Conservation (phyloP, 805 yeast species). For the Candida qinlingensis region DNA sequence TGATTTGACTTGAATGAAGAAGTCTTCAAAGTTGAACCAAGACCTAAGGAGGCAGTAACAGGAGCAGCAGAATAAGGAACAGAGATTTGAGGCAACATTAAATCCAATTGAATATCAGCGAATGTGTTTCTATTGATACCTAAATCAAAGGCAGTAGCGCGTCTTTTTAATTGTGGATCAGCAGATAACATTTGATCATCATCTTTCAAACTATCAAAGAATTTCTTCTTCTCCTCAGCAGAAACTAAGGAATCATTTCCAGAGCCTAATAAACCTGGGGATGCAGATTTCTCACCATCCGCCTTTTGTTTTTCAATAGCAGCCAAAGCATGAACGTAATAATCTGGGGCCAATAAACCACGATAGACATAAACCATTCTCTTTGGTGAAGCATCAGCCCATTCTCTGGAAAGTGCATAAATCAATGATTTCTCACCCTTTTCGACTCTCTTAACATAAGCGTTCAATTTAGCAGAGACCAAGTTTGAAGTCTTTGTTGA, state of each 20-base stretch:
- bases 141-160: conserved; percentile 50
- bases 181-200: conserved; percentile 10
- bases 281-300: conserved; percentile 9
- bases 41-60: conserved; percentile 60
- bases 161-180: conserved; percentile 31
- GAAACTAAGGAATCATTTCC: conserved; percentile 14
- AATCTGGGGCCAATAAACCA: conserved; percentile 72
- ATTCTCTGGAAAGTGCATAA: conserved; percentile 76
- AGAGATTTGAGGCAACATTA: conserved; percentile 36
- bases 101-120: conserved; percentile 32
- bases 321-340: conserved; percentile 63
- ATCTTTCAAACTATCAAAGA: conserved; percentile 20
- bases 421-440: conserved; percentile 70
- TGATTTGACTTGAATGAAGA: conserved; percentile 1
- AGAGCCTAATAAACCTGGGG: not conserved
- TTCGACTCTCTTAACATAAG: conserved; percentile 80
- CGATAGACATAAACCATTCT: conserved; percentile 86
- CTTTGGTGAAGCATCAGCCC: conserved; percentile 89
- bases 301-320: conserved; percentile 49
- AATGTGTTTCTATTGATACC: conserved; percentile 36
- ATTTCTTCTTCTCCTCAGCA: conserved; percentile 19
- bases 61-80: conserved; percentile 77
- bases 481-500: conserved; percentile 77
- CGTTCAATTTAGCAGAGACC: conserved; percentile 78
- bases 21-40: conserved; percentile 15